Evolutionary conservation across 805 yeast species (phyloP), one percentile per base, ranked within the genome.

Genomic region (Scheffersomyces ergatensis): DNA sequence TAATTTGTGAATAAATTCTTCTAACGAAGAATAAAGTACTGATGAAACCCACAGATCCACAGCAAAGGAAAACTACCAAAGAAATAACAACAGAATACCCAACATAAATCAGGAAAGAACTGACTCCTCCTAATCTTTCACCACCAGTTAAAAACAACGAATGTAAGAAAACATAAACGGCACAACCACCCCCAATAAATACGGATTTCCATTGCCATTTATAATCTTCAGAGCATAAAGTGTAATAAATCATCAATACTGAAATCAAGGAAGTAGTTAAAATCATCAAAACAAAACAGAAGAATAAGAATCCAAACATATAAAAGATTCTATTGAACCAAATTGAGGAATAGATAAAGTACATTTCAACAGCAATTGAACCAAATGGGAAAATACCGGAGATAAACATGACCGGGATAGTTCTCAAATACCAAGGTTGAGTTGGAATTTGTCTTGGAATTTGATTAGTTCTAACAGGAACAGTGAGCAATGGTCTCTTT

Each of bases 201-300:
- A 87, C 66, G 3, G 96, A 80, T 62, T 90, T 82, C 99, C 99
- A 93, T 59, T 92, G 97, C 99, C 99, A 93, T 62, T 82, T 81
- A 72, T 95, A 90, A 63, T 93, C 88, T 60, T 93, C 99, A 37
- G 88, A 71, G 58, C 96, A 88, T 49, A 93, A 74, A 3, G 89
- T 77, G 70, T 87, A 85, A 63, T 93, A 93, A 20, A 85, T 79
- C 62, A 89, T 76, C 55, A 92, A 71, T 17, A 89, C 70, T 0
- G 97, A 83, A 23, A 89, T 89, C 44, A 90, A 72, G 12, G 85
- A 74, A 12, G 96, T 84, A 4, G 97, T 89, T 52, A 85, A 54
- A 11, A 87, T 70, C 88, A 89, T 85, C 57, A 90, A 72, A n/a
- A 83, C 48, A 59, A 87, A 82, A 54, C 97, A 89, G 68, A 90